Conservation (phyloP, 768 basidiomycete genomes). For the Rubroboletus satanas region DNA sequence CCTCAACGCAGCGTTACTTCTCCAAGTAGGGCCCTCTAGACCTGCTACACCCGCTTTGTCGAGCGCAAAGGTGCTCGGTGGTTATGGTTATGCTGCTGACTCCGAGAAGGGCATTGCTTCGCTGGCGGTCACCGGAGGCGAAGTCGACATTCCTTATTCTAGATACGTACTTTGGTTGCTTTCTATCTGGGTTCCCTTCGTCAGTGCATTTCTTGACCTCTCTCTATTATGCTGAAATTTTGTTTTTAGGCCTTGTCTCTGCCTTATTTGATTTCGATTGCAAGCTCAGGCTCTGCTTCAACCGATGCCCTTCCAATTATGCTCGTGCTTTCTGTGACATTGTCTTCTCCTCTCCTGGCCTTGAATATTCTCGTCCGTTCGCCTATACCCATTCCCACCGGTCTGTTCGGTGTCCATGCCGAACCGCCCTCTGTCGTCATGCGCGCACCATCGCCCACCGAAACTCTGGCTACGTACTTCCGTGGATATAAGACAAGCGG, state of each 20-base stretch:
- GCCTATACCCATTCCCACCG: slow-evolving; percentile 63
- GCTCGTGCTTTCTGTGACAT: slow-evolving; percentile 58
- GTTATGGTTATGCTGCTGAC: slow-evolving; percentile 60
- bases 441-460: slow-evolving; percentile 43
- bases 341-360: slow-evolving; percentile 65
- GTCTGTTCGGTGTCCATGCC: slow-evolving; percentile 53
- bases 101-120: slow-evolving; percentile 53
- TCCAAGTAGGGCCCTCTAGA: slow-evolving; percentile 37
- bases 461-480: slow-evolving; percentile 24
- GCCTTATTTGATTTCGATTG: slow-evolving; percentile 52
- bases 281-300: slow-evolving; percentile 38
- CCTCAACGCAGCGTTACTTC: slow-evolving; percentile 40
- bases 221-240: background rate
- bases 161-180: slow-evolving; percentile 62
- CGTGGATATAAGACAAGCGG: slow-evolving; percentile 59
- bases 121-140: slow-evolving; percentile 41
- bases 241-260: slow-evolving; percentile 50
- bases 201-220: slow-evolving; percentile 34
- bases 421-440: slow-evolving; percentile 41
- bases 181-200: slow-evolving; percentile 66
- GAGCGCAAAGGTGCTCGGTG: slow-evolving; percentile 61
- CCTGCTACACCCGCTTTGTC: slow-evolving; percentile 52
- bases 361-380: slow-evolving; percentile 57
- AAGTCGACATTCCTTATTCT: slow-evolving; percentile 52
- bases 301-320: slow-evolving; percentile 44